Evolutionary conservation across 352 stramenopile species (phyloP).

Genomic region (Globisporangium takayamanum): DNA sequence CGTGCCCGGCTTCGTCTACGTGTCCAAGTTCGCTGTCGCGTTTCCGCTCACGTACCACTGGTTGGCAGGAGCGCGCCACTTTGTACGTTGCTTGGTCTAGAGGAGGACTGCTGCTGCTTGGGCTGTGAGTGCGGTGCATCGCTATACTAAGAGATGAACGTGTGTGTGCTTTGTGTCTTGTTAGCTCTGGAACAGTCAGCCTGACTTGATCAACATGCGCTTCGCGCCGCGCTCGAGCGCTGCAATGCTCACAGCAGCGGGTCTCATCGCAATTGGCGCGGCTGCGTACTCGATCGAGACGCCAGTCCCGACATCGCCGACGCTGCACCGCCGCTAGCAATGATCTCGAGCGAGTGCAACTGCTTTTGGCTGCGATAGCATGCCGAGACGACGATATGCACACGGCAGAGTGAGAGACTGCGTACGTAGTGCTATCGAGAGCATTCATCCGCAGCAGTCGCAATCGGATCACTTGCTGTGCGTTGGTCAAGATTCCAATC

Average conservation of each 20-base stretch:
- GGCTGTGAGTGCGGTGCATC: neutral
- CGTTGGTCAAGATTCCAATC: no score
- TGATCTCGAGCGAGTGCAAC: no score
- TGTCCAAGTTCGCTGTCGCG: constrained; percentile 84
- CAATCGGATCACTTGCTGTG: no score
- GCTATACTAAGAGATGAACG: neutral
- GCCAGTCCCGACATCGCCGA: no score
- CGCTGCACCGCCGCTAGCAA: no score
- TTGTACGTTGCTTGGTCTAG: constrained; percentile 1
- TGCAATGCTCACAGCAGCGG: constrained; percentile 16
- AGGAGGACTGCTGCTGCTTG: neutral
- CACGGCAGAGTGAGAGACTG: no score
- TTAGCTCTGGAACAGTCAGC: constrained; percentile 71
- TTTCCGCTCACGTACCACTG: constrained; percentile 92
- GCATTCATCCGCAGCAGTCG: no score
- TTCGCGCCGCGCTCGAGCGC: constrained; percentile 19
- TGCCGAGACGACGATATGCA: no score
- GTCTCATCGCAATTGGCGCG: constrained; percentile 11
- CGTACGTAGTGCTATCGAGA: no score
- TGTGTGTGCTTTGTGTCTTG: neutral
- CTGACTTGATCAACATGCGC: constrained; percentile 42
- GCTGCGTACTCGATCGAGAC: neutral
- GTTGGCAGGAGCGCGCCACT: constrained; percentile 75
- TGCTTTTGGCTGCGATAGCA: no score
- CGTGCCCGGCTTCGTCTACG: constrained; percentile 26